Conservation (phyloP, 1,284 basidiomycete genomes). For the Cryptococcus wingfieldii region DNA sequence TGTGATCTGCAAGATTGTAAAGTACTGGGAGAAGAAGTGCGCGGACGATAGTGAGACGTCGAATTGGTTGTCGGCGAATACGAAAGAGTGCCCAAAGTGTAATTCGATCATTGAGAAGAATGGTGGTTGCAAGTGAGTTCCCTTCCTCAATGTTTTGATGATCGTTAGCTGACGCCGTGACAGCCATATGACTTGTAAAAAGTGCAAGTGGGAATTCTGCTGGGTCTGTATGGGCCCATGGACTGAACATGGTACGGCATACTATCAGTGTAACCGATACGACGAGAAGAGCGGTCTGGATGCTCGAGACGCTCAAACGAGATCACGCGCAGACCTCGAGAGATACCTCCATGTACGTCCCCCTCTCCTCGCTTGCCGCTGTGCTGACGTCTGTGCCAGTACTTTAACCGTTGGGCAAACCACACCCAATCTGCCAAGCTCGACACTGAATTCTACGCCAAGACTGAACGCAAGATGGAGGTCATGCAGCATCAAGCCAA, state of each 20-base stretch:
- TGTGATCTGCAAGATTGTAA: constrained; percentile 80
- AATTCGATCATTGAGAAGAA: constrained; percentile 99
- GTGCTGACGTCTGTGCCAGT: constrained; percentile 53
- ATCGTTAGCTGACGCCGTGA: neutral
- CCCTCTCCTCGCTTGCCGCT: neutral
- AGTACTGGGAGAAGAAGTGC: constrained; percentile 95
- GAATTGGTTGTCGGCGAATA: constrained; percentile 99
- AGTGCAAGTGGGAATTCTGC: constrained; percentile 82
- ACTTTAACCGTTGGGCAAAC: constrained; percentile 97
- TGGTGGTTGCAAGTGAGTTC: constrained; percentile 93
- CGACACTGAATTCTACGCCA: constrained; percentile 82
- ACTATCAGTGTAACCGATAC: constrained; percentile 97
- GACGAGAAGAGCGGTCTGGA: constrained; percentile 88
- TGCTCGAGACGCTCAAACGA: constrained; percentile 83
- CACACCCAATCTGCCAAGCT: constrained; percentile 97
- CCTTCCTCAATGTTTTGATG: neutral
- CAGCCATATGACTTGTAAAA: constrained; percentile 99
- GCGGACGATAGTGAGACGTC: constrained; percentile 96
- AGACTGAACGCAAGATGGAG: constrained; percentile 99
- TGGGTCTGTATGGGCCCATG: constrained; percentile 75
- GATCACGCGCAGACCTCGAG: constrained; percentile 81
- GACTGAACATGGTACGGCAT: constrained; percentile 94
- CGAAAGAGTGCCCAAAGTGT: constrained; percentile 94
- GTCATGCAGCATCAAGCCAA: constrained; percentile 91
- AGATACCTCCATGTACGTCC: constrained; percentile 86